These are phyloP conservation scores for Neospora caninum DNA, from an alignment of 169 alveolate genomes.

Conservation along the genomic window DNA sequence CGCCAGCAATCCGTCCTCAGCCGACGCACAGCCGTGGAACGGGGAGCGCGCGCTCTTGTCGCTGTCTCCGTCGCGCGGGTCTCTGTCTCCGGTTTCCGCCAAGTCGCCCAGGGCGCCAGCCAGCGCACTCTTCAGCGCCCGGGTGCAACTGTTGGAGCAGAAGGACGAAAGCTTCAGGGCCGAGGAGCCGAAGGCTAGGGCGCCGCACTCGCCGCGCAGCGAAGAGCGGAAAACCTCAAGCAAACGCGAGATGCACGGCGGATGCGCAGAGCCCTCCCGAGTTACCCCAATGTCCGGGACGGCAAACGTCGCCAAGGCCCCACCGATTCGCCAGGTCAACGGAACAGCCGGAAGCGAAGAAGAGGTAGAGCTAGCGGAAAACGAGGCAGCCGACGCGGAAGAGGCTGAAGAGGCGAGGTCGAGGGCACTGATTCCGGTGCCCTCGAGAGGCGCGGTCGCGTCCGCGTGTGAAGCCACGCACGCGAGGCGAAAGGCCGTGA, in stretches of 20 bases:
- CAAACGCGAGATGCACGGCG: constrained; percentile 28
- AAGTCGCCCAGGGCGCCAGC: neutral
- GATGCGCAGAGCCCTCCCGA: neutral
- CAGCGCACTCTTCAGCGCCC: neutral
- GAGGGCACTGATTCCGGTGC: neutral
- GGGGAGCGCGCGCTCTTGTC: neutral
- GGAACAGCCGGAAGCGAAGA: neutral
- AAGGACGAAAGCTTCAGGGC: constrained; percentile 57
- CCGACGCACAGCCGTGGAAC: neutral
- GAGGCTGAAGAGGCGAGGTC: neutral
- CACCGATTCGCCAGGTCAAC: neutral
- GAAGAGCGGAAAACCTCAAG: constrained; percentile 1
- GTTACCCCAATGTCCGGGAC: constrained; percentile 25
- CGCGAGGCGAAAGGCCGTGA: neutral
- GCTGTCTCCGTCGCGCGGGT: neutral
- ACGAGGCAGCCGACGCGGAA: neutral
- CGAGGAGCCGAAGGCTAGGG: constrained; percentile 59
- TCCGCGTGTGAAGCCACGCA: neutral
- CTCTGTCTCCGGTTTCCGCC: neutral
- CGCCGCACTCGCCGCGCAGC: constrained; percentile 64
- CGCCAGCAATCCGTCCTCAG: constrained; percentile 20
- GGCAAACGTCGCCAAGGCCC: neutral
- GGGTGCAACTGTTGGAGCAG: constrained; percentile 39
- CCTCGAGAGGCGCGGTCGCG: neutral
- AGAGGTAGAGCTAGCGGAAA: neutral